Conservation (phyloP, 345 rosid genomes). For the Nephelium lappaceum region DNA sequence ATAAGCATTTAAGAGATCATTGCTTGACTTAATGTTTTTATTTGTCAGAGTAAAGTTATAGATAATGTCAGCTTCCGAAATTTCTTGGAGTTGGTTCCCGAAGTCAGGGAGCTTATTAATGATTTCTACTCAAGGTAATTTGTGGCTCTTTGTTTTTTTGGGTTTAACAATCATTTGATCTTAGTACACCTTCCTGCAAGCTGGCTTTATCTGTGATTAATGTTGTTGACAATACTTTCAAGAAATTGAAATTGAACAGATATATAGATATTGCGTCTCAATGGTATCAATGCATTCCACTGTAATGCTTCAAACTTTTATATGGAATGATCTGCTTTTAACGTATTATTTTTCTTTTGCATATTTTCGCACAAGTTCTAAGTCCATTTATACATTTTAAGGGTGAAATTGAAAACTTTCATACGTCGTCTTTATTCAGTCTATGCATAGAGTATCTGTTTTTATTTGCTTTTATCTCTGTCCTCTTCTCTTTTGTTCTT, state of each 20-base stretch:
- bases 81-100: constrained; percentile 96
- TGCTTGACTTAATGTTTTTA: constrained; percentile 28
- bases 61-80: constrained; percentile 90
- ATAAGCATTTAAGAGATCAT: constrained; percentile 1
- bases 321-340: neutral
- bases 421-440: neutral
- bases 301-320: constrained; percentile 5
- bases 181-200: constrained; percentile 1
- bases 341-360: neutral
- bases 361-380: neutral
- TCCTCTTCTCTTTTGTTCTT: neutral
- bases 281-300: neutral
- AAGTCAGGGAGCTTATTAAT: constrained; percentile 96
- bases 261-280: neutral
- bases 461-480: neutral
- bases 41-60: constrained; percentile 84
- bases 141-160: neutral
- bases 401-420: neutral
- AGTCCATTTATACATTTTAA: neutral
- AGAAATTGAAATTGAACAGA: neutral
- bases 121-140: constrained; percentile 92
- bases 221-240: neutral
- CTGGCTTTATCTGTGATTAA: neutral
- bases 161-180: neutral
- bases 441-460: neutral